Evolutionary conservation across 1,284 basidiomycete genomes (phyloP).

Genomic region (Boletus semigastroideus): DNA sequence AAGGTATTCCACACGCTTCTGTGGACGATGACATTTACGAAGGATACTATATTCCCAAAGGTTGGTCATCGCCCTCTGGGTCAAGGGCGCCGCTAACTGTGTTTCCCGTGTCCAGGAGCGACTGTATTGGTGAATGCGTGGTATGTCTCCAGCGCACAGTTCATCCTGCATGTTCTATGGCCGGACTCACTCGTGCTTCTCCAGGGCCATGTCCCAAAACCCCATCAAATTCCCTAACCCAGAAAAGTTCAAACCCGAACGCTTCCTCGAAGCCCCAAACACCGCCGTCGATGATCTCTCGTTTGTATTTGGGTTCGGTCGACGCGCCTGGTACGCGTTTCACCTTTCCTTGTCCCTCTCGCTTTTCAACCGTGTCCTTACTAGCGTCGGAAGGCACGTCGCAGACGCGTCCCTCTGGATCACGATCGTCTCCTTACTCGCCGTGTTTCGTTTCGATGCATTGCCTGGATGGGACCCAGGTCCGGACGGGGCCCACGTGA

Average conservation of each 20-base stretch:
- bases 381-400: slow-evolving; percentile 37
- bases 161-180: not conserved
- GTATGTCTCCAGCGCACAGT: slow-evolving; percentile 5
- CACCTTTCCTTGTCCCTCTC: not conserved
- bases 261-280: slow-evolving; percentile 32
- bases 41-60: slow-evolving; percentile 44
- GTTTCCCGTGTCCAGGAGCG: slow-evolving; percentile 14
- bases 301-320: slow-evolving; percentile 48
- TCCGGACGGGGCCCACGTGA: slow-evolving; percentile 22
- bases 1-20: slow-evolving; percentile 43
- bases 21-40: slow-evolving; percentile 43
- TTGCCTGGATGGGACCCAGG: slow-evolving; percentile 19
- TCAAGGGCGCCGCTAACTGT: not conserved
- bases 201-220: slow-evolving; percentile 46
- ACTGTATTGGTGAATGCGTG: slow-evolving; percentile 24
- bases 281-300: slow-evolving; percentile 37
- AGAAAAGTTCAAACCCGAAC: slow-evolving; percentile 42
- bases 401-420: slow-evolving; percentile 36
- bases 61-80: slow-evolving; percentile 4
- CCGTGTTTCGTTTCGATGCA: slow-evolving; percentile 19
- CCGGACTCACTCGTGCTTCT: not conserved
- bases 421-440: slow-evolving; percentile 22
- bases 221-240: slow-evolving; percentile 42
- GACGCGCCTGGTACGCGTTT: slow-evolving; percentile 39
- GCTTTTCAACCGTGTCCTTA: not conserved